Evolutionary conservation across 768 basidiomycete genomes (phyloP).

Genomic region (Suillus luteus): DNA sequence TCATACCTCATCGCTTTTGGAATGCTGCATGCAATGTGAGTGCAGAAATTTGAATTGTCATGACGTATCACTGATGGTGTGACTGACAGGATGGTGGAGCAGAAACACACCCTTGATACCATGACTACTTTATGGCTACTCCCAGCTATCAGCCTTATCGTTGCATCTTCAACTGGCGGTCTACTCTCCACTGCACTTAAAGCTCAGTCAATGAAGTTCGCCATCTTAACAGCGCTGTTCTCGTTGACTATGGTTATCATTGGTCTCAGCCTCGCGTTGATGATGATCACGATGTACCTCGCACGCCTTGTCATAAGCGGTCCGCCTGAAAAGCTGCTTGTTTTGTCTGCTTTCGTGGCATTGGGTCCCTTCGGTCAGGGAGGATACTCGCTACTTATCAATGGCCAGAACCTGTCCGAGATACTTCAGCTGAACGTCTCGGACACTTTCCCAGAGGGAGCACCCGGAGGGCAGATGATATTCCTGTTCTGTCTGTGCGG

Average conservation of each 20-base stretch:
- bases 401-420: conserved; percentile 39
- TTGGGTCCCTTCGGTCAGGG: conserved; percentile 58
- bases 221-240: conserved; percentile 44
- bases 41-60: neutral
- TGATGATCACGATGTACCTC: conserved; percentile 52
- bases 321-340: conserved; percentile 39
- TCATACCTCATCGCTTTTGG: conserved; percentile 49
- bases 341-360: conserved; percentile 49
- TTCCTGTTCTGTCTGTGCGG: conserved; percentile 47
- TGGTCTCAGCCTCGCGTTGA: conserved; percentile 48
- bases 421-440: conserved; percentile 35
- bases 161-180: conserved; percentile 53
- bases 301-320: conserved; percentile 45
- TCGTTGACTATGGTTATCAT: conserved; percentile 47
- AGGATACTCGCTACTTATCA: conserved; percentile 45
- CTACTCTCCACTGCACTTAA: conserved; percentile 43
- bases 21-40: conserved; percentile 50
- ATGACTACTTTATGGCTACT: conserved; percentile 52
- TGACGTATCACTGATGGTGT: neutral
- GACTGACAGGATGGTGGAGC: conserved; percentile 42
- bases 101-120: conserved; percentile 41
- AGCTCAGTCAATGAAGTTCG: conserved; percentile 37
- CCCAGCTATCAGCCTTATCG: conserved; percentile 53
- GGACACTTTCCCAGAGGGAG: conserved; percentile 34
- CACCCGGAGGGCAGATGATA: conserved; percentile 42